Base-by-base conservation (phyloP, 73 alveolate genomes). In the Urostyla sp. region DNA sequence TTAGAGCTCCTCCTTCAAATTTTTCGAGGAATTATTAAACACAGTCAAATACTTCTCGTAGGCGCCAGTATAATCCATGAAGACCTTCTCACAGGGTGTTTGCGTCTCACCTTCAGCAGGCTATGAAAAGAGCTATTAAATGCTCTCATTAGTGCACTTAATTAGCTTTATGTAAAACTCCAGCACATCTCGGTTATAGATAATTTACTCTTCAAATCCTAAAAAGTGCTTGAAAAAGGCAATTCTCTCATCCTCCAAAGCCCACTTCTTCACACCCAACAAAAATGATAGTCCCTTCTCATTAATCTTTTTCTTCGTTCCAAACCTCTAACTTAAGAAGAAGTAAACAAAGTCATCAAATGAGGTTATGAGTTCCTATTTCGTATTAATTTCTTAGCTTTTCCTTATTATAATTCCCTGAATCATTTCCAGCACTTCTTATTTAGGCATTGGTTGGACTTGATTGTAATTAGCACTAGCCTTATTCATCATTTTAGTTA, bases 301-400 rank as follows among this genome's bases (percentile, higher is more conserved):
- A 16, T 77, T 56, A 21, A 72, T 72, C 37, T 77, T 77, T 46
- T 77, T 77, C 60, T 77, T 77, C 1, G 75, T 38, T 27, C 89
- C 75, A 53, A 57, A 77, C 27, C 89, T 48, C 24, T 77, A 24
- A 1, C 23, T 59, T 43, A 77, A 20, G 36, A 59, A 21, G 30
- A 59, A 57, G 28, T 77, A 77, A 28, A 77, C 89, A 44, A 55
- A 77, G 54, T 77, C 89, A 30, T 77, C 89, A 28, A 77, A 77
- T 30, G 35, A 60, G 38, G 15, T 59, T 30, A 59, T 59, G 13
- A 69, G 35, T 18, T 36, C 54, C 44, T 32, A 45, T 31, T 60
- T 28, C 18, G 89, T 77, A 51, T 34, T 30, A 5, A 52, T 26
- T n/a, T 40, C 80, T 54, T 60, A 15, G 4, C 72, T 57, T 46